Percentiles rank a stretch among this genome's conserved stretches.
Conservation (phyloP, 345 rosid species). For the Eucalyptus victrix region DNA sequence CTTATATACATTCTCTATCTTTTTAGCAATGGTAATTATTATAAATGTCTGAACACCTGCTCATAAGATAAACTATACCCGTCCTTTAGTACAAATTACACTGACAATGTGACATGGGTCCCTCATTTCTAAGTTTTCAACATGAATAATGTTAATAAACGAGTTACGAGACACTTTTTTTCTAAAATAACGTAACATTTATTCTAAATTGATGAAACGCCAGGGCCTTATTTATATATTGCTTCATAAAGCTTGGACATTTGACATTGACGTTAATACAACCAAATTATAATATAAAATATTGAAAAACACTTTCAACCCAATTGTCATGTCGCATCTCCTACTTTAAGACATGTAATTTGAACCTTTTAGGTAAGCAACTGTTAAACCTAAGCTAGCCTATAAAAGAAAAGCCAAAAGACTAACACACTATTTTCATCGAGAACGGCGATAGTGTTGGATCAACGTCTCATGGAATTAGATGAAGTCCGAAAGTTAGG, state of each 20-base stretch:
- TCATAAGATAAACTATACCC: neutral
- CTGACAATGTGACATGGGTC: neutral
- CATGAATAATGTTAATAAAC: neutral
- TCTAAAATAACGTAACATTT: neutral
- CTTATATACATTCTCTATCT: neutral
- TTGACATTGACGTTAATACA: neutral
- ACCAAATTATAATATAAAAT: neutral
- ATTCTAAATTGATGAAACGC: neutral
- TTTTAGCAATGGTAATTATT: neutral
- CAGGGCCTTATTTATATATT: neutral
- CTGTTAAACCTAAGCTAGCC: neutral
- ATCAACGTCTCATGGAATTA: neutral
- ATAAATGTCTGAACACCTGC: neutral
- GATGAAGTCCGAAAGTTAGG: neutral
- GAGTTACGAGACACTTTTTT: neutral
- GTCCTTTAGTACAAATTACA: neutral
- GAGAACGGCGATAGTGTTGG: neutral
- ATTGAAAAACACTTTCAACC: neutral
- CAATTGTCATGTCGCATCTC: neutral
- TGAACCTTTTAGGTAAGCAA: neutral
- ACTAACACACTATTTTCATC: neutral
- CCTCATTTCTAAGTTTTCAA: neutral
- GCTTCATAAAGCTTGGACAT: neutral
- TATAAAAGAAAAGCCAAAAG: neutral
- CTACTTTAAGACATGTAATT: neutral